Evolutionary conservation across 2,329 filamentous ascomycete genomes (phyloP).

Genomic region (Thelonectria olida): DNA sequence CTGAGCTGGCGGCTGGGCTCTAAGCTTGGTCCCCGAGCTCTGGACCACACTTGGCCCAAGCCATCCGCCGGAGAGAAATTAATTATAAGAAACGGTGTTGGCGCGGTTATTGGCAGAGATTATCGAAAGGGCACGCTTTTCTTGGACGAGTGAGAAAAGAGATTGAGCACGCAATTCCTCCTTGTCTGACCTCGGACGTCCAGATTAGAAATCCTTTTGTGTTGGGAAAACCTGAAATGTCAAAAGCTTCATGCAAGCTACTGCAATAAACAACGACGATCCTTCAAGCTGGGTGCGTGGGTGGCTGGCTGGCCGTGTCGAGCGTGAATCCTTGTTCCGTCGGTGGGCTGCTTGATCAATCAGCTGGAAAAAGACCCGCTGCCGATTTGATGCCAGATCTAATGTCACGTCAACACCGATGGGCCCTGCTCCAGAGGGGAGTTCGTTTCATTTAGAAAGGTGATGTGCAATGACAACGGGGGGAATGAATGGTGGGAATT

Average conservation of each 20-base stretch:
- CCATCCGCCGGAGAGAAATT: slow-evolving; percentile 24
- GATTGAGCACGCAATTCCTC: background rate
- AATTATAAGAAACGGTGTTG: slow-evolving; percentile 8
- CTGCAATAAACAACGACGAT: slow-evolving; percentile 7
- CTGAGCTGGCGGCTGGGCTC: slow-evolving; percentile 10
- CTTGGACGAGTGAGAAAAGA: background rate
- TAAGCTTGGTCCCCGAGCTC: slow-evolving; percentile 13
- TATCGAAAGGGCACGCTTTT: background rate
- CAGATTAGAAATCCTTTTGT: too few species aligned
- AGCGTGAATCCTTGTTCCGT: slow-evolving; percentile 9
- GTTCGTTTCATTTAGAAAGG: slow-evolving; percentile 13
- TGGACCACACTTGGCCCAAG: slow-evolving; percentile 31
- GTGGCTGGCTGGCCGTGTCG: slow-evolving; percentile 12
- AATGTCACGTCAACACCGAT: slow-evolving; percentile 16
- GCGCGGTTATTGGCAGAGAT: background rate
- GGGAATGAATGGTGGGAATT: slow-evolving; percentile 2
- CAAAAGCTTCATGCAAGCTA: slow-evolving; percentile 1
- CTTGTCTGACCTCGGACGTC: background rate
- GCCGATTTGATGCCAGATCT: slow-evolving; percentile 29
- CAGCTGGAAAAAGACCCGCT: slow-evolving; percentile 30
- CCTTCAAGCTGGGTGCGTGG: slow-evolving; percentile 2
- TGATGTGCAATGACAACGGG: slow-evolving; percentile 6
- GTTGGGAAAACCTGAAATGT: slow-evolving; percentile 3
- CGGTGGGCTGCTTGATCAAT: slow-evolving; percentile 2
- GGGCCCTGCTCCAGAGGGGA: background rate